phyloP scores from a whole-genome alignment of 164 flowering plant species.

The Warburgia ugandensis region DNA sequence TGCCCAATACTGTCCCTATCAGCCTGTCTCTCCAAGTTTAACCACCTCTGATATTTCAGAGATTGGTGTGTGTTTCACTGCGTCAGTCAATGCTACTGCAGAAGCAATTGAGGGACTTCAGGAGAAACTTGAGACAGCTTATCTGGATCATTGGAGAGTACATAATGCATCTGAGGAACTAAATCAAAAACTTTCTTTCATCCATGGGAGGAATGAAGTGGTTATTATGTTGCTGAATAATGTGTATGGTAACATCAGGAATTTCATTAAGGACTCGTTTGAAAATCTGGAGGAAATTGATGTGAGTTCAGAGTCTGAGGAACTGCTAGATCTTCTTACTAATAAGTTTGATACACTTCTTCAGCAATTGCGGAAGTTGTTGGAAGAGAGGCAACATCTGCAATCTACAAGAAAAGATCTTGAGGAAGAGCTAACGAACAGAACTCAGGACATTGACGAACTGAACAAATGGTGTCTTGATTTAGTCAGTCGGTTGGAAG shows the following conservation, averaged over 20 bases:
- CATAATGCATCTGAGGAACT: constrained; percentile 28
- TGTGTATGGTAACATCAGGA: constrained; percentile 33
- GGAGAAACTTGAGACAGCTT: constrained; percentile 41
- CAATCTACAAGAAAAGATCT: constrained; percentile 35
- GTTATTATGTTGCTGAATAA: constrained; percentile 32
- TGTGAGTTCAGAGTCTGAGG: constrained; percentile 15
- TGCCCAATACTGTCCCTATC: no score
- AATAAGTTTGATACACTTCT: constrained; percentile 30
- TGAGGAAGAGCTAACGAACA: constrained; percentile 33
- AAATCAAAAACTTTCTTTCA: constrained; percentile 24
- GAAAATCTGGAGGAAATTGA: constrained; percentile 24
- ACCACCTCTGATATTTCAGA: constrained; percentile 17
- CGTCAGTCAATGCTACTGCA: constrained; percentile 46
- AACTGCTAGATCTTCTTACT: constrained; percentile 28
- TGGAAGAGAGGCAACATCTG: constrained; percentile 46
- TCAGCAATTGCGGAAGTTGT: constrained; percentile 28
- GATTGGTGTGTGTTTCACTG: constrained; percentile 18
- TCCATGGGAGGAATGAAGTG: constrained; percentile 39
- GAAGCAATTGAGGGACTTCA: constrained; percentile 43
- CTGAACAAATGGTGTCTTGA: constrained; percentile 29
- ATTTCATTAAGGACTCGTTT: constrained; percentile 24
- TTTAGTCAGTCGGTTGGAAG: constrained; percentile 1
- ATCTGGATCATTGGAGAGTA: constrained; percentile 27
- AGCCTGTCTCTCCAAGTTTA: constrained; percentile 10
- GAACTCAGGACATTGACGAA: constrained; percentile 37